Evolutionary conservation across 495 filamentous ascomycete species (phyloP), one percentile per base, ranked within the genome.

Genomic region (Talaromyces liani): DNA sequence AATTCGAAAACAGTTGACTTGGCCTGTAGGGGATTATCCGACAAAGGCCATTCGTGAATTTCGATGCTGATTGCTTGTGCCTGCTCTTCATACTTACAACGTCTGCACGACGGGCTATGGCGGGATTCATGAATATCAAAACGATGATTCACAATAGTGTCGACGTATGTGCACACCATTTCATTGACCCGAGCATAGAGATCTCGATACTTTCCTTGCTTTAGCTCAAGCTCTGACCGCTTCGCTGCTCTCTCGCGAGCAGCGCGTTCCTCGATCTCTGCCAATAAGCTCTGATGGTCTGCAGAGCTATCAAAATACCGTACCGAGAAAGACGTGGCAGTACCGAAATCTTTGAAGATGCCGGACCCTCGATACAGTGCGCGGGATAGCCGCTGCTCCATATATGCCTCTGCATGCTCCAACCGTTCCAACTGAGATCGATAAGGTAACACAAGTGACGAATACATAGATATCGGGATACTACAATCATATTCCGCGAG

Each of bases 31-130:
- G 34, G 6, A 18, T 75, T 57, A 0, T n/a, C 14, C 0, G 87
- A 83, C 8, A 90, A 70, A 3, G 87, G 87, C 86, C 84, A 88
- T 65, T 89, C 87, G 62, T 87, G 75, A 58, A 85, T 59, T 0
- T 66, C 5, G 51, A 91, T 88, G 0, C 14, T 62, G 25, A 91
- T 66, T 0, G 9, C 45, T 0, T 71, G 36, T 0, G 77, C 77
- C 18, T 72, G 9, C 0, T 59, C 3, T 5, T 61, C 16, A 22
- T 75, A 70, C 0, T 1, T 4, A 20, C 75, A 80, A 39, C 73
- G 79, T 0, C 9, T 3, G 61, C 77, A 84, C 24, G 31, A 36
- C 0, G 10, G 6, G 33, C 45, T 60, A 55, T 77, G 75, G 9
- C 58, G 63, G 18, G n/a, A 12, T 9, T 66, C 47, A 33, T 67